Evolutionary conservation across 805 yeast genomes (phyloP).

Genomic region (Isabelozyma gotoi): DNA sequence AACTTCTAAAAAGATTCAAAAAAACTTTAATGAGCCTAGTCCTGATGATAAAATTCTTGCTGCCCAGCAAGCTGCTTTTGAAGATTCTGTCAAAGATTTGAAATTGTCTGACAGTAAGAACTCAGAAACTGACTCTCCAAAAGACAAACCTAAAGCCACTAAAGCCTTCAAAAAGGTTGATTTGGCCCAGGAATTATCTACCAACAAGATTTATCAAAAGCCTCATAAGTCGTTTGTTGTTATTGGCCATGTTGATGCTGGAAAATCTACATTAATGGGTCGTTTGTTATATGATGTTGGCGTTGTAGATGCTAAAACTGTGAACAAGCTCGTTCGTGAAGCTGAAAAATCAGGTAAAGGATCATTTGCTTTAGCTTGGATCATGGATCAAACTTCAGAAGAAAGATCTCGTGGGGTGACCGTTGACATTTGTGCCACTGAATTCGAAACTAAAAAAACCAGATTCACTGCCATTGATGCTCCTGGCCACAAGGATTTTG

Average conservation of each 20-base stretch:
- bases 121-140: constrained; percentile 3
- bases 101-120: constrained; percentile 14
- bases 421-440: constrained; percentile 70
- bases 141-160: constrained; percentile 20
- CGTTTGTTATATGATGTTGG: constrained; percentile 66
- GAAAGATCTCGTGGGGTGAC: constrained; percentile 79
- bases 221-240: constrained; percentile 73
- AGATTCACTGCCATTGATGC: constrained; percentile 76
- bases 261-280: constrained; percentile 80
- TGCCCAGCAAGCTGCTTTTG: constrained; percentile 55
- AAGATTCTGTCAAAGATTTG: constrained; percentile 26
- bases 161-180: constrained; percentile 47
- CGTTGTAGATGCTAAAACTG: constrained; percentile 61
- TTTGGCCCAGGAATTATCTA: constrained; percentile 35
- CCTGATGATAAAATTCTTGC: constrained; percentile 74
- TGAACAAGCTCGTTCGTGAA: constrained; percentile 63
- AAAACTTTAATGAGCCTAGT: constrained; percentile 66
- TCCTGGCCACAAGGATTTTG: constrained; percentile 81
- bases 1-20: constrained; percentile 38
- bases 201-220: constrained; percentile 35
- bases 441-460: constrained; percentile 55
- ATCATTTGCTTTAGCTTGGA: constrained; percentile 84
- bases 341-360: constrained; percentile 69
- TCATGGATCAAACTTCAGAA: constrained; percentile 77
- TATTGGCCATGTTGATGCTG: constrained; percentile 86